Evolutionary conservation across 2,329 filamentous ascomycete species (phyloP).

Genomic region (Ophiostoma himal-ulmi): DNA sequence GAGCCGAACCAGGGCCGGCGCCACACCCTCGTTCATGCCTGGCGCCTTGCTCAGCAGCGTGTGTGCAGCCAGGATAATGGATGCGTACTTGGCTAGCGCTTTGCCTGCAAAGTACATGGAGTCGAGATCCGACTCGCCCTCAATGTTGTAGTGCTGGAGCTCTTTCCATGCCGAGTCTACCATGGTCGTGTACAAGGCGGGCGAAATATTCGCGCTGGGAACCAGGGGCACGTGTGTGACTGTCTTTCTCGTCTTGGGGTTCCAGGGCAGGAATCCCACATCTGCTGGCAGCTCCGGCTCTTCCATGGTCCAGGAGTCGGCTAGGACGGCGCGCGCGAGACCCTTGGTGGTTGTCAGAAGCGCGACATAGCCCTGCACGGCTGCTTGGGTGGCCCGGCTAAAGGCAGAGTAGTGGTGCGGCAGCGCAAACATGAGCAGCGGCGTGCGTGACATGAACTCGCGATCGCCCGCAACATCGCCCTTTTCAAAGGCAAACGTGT

Average conservation of each 20-base stretch:
- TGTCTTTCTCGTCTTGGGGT: conserved; percentile 43
- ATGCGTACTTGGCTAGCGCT: conserved; percentile 66
- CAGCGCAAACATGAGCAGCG: conserved; percentile 76
- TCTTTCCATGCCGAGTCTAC: conserved; percentile 60
- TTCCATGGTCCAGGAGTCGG: conserved; percentile 68
- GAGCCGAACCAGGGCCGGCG: conserved; percentile 54
- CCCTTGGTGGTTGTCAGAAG: conserved; percentile 84
- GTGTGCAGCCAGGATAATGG: conserved; percentile 58
- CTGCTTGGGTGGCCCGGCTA: conserved; percentile 48
- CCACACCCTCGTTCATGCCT: conserved; percentile 41
- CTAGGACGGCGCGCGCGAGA: conserved; percentile 63
- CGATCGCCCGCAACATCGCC: conserved; percentile 50
- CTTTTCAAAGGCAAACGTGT: conserved; percentile 67
- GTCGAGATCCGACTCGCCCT: conserved; percentile 63
- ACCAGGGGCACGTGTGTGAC: conserved; percentile 2
- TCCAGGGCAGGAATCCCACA: conserved; percentile 78
- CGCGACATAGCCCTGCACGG: conserved; percentile 46
- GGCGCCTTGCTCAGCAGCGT: conserved; percentile 54
- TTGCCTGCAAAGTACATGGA: conserved; percentile 95
- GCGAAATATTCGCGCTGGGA: conserved; percentile 40
- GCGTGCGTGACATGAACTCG: conserved; percentile 31
- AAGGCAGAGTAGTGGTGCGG: conserved; percentile 82
- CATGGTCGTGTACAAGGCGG: conserved; percentile 54
- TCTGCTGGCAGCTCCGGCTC: conserved; percentile 64
- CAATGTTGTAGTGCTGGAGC: conserved; percentile 59